These are phyloP conservation scores for Bombardia bombarda DNA, from an alignment of 495 filamentous ascomycete genomes.

Conservation along the genomic window DNA sequence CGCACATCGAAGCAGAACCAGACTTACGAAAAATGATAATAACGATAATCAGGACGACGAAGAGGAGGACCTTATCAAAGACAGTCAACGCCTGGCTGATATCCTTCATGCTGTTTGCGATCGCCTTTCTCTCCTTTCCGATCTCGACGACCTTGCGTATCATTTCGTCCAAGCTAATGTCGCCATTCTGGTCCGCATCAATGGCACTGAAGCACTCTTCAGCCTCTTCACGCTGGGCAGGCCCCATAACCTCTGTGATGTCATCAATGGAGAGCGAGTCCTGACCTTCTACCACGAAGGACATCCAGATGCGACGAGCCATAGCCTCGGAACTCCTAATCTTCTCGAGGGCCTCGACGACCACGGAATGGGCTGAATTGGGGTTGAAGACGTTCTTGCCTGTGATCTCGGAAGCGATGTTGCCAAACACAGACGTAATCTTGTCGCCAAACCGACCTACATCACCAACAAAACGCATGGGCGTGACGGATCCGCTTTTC, in stretches of 20 bases:
- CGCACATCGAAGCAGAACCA: not conserved
- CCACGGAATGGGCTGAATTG: constrained; percentile 76
- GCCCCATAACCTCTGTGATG: constrained; percentile 77
- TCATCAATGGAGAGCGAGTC: constrained; percentile 75
- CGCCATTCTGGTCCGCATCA: constrained; percentile 85
- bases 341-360: constrained; percentile 81
- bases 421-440: constrained; percentile 84
- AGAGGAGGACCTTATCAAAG: constrained; percentile 73
- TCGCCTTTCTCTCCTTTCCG: constrained; percentile 73
- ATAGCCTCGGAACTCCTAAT: constrained; percentile 76
- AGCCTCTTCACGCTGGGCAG: constrained; percentile 60
- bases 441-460: constrained; percentile 83
- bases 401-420: constrained; percentile 86
- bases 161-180: constrained; percentile 94
- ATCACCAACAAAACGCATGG: constrained; percentile 69
- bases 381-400: constrained; percentile 93
- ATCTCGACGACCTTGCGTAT: constrained; percentile 77
- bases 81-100: constrained; percentile 91
- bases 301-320: constrained; percentile 94
- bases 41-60: constrained; percentile 69
- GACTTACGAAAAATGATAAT: constrained; percentile 75
- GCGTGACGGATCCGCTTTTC: constrained; percentile 56
- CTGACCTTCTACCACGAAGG: constrained; percentile 84
- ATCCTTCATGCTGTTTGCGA: constrained; percentile 89
- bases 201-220: constrained; percentile 73